These are phyloP conservation scores for Sporisorium iseilematis-ciliati DNA, from an alignment of 1,284 basidiomycete species.

Conservation along the genomic window DNA sequence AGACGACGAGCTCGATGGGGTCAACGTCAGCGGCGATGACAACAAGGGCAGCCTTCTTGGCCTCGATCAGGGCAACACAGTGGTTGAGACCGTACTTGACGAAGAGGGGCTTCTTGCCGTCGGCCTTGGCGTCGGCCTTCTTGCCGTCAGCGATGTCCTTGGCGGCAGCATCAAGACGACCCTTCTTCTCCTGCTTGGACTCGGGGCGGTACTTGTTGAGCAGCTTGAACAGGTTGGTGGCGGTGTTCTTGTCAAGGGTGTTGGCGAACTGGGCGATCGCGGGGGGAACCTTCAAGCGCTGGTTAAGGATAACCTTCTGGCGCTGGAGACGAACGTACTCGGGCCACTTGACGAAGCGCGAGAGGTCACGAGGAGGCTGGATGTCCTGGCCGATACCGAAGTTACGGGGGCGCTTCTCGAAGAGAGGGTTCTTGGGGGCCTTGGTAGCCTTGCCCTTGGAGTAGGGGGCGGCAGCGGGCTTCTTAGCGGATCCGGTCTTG, in stretches of 20 bases:
- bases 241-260: constrained; percentile 99
- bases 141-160: constrained; percentile 79
- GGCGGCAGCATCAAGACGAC: constrained; percentile 83
- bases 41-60: constrained; percentile 97
- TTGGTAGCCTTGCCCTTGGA: constrained; percentile 69
- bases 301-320: constrained; percentile 98
- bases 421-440: constrained; percentile 92
- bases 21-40: constrained; percentile 98
- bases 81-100: constrained; percentile 99
- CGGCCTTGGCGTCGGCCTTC: constrained; percentile 69
- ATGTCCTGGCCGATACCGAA: constrained; percentile 98
- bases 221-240: constrained; percentile 96
- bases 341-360: constrained; percentile 99
- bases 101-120: constrained; percentile 85
- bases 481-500: constrained; percentile 65
- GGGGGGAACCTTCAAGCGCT: constrained; percentile 98
- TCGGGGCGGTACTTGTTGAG: constrained; percentile 95
- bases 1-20: constrained; percentile 94
- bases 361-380: constrained; percentile 89
- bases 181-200: constrained; percentile 97
- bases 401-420: constrained; percentile 89
- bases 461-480: constrained; percentile 65
- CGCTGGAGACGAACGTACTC: constrained; percentile 98
- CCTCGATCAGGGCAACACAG: constrained; percentile 87
- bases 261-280: constrained; percentile 98